A percentile compares a stretch with the other conserved stretches of the same genome.
These are phyloP conservation scores for Drechslera avenae DNA, from an alignment of 2,329 filamentous ascomycete genomes.

Conservation along the genomic window DNA sequence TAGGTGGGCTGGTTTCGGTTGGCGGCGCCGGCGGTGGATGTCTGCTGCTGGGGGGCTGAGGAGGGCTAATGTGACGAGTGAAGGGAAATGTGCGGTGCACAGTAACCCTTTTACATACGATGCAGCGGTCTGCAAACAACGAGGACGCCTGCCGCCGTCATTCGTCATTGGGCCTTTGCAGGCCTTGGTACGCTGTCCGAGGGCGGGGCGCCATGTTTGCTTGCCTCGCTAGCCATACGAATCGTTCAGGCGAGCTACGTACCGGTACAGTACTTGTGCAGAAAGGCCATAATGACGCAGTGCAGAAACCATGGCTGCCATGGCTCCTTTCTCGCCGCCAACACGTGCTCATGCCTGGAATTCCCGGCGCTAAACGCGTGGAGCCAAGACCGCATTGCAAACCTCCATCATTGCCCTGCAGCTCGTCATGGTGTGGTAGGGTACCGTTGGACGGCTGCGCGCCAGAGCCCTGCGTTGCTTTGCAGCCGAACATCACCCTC, in stretches of 20 bases:
- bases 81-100: slow-evolving; percentile 7
- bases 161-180: slow-evolving; percentile 25
- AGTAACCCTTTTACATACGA: slow-evolving; percentile 7
- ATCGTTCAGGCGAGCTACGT: slow-evolving; percentile 13
- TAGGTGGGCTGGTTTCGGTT: slow-evolving; percentile 20
- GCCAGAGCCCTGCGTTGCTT: slow-evolving; percentile 10
- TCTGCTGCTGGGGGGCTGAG: slow-evolving; percentile 10
- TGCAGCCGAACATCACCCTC: slow-evolving; percentile 1
- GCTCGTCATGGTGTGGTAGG: slow-evolving; percentile 10
- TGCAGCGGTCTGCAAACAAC: neutral
- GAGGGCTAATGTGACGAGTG: slow-evolving; percentile 15
- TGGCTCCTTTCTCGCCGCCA: slow-evolving; percentile 6
- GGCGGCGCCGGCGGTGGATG: neutral
- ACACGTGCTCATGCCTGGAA: slow-evolving; percentile 17
- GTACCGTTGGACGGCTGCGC: neutral
- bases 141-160: slow-evolving; percentile 6
- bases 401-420: slow-evolving; percentile 14
- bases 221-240: slow-evolving; percentile 14
- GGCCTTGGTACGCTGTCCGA: slow-evolving; percentile 20
- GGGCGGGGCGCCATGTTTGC: slow-evolving; percentile 12
- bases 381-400: slow-evolving; percentile 8
- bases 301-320: slow-evolving; percentile 4
- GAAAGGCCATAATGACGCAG: slow-evolving; percentile 24
- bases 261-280: no score
- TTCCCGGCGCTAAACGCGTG: slow-evolving; percentile 22